Evolutionary conservation across 116 monocot genomes (phyloP).

Genomic region (Iris pallida): DNA sequence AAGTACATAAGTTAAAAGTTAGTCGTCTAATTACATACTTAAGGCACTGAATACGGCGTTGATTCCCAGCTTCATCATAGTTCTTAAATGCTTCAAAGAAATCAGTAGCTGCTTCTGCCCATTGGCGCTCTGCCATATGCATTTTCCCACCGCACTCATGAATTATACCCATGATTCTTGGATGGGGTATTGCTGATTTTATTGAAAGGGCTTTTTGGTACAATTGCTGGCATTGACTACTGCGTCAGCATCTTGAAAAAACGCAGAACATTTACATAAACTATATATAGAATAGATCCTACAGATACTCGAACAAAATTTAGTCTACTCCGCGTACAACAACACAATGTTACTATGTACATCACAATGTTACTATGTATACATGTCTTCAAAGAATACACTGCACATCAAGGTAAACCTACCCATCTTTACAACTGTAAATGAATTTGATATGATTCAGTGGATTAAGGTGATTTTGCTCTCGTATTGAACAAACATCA

Average conservation of each 20-base stretch:
- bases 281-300: background rate
- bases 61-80: conserved; percentile 98
- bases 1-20: background rate
- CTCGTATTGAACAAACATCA: too few species aligned
- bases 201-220: conserved; percentile 89
- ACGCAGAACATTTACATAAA: background rate
- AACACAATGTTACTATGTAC: too few species aligned
- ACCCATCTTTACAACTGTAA: too few species aligned
- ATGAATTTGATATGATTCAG: too few species aligned
- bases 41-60: conserved; percentile 85
- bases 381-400: too few species aligned
- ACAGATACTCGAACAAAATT: background rate
- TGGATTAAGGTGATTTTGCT: too few species aligned
- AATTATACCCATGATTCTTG: conserved; percentile 94
- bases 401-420: too few species aligned
- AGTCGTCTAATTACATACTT: conserved; percentile 33
- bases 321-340: background rate
- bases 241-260: background rate
- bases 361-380: too few species aligned
- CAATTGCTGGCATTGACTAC: conserved; percentile 52
- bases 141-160: conserved; percentile 99
- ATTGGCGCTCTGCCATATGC: conserved; percentile 96
- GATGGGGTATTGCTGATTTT: conserved; percentile 96
- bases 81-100: conserved; percentile 99
- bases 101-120: conserved; percentile 85